Conservation (phyloP, 257 asterid genomes). For the Nicotiana otophora region DNA sequence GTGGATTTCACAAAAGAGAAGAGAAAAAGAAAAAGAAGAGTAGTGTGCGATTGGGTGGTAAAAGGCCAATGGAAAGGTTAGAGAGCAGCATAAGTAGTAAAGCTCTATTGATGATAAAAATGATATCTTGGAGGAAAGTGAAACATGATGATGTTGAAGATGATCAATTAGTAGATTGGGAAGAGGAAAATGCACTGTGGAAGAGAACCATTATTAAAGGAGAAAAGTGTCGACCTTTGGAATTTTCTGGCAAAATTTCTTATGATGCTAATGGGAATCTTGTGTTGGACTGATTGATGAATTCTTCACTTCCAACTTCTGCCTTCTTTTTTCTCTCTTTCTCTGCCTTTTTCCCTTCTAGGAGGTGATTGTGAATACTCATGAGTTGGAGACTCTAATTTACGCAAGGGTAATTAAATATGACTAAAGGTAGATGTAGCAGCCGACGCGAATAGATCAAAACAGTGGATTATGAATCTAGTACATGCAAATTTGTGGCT, state of each 20-base stretch:
- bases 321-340: not conserved
- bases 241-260: conserved; percentile 70
- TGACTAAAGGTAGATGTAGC: too few relatives aligned
- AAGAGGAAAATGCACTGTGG: conserved; percentile 50
- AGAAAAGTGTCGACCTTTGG: conserved; percentile 65
- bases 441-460: too few relatives aligned
- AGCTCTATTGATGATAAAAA: conserved; percentile 42
- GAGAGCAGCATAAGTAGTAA: conserved; percentile 52
- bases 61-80: conserved; percentile 23
- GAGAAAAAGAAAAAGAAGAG: not conserved
- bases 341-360: not conserved
- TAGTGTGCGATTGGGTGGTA: conserved; percentile 39
- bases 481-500: not conserved
- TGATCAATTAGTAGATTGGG: conserved; percentile 6
- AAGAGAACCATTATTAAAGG: conserved; percentile 74
- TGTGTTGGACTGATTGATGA: conserved; percentile 30
- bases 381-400: too few relatives aligned
- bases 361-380: not conserved
- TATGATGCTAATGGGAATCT: conserved; percentile 68
- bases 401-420: too few relatives aligned
- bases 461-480: too few relatives aligned
- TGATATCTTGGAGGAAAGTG: conserved; percentile 69
- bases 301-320: not conserved
- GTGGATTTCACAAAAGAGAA: conserved; percentile 17
- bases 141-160: conserved; percentile 17